These are phyloP conservation scores for Ogataea kodamae DNA, from an alignment of 805 yeast species.

Conservation along the genomic window DNA sequence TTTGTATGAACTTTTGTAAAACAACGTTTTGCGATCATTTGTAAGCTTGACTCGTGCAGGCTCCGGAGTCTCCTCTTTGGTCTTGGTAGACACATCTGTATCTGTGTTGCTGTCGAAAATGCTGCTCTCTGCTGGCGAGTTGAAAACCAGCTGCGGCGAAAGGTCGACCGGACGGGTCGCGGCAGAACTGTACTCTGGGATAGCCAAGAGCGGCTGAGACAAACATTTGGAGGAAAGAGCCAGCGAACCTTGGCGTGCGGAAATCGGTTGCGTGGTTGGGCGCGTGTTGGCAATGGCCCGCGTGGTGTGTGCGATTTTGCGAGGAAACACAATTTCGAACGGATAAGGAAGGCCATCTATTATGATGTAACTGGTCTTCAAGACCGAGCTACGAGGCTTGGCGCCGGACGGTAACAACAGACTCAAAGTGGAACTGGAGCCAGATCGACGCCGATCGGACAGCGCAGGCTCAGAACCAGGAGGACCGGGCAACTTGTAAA, in stretches of 20 bases:
- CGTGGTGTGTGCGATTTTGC: slow-evolving; percentile 22
- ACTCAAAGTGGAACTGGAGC: slow-evolving; percentile 7
- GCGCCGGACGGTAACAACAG: slow-evolving; percentile 4
- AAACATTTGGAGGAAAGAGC: slow-evolving; percentile 1
- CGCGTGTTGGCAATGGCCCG: slow-evolving; percentile 1
- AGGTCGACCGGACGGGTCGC: slow-evolving; percentile 3
- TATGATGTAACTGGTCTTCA: slow-evolving; percentile 20
- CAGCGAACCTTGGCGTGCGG: not conserved
- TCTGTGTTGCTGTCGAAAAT: not conserved
- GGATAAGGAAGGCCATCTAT: slow-evolving; percentile 31
- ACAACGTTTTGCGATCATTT: slow-evolving; percentile 3
- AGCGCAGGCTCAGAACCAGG: slow-evolving; percentile 5
- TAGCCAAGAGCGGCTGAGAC: slow-evolving; percentile 7
- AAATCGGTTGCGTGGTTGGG: slow-evolving; percentile 7
- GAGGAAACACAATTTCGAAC: slow-evolving; percentile 26
- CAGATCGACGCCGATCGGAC: slow-evolving; percentile 4
- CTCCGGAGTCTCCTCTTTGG: not conserved
- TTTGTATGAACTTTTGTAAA: slow-evolving; percentile 2
- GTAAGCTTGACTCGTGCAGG: not conserved
- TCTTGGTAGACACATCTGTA: not conserved
- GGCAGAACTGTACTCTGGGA: slow-evolving; percentile 6
- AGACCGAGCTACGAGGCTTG: slow-evolving; percentile 4
- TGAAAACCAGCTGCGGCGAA: slow-evolving; percentile 6
- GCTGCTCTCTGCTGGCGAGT: slow-evolving; percentile 1
- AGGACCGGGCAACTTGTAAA: not conserved